Base-by-base conservation (phyloP, 371 early-diverging fungal species). In the Rhizopus microsporus region DNA sequence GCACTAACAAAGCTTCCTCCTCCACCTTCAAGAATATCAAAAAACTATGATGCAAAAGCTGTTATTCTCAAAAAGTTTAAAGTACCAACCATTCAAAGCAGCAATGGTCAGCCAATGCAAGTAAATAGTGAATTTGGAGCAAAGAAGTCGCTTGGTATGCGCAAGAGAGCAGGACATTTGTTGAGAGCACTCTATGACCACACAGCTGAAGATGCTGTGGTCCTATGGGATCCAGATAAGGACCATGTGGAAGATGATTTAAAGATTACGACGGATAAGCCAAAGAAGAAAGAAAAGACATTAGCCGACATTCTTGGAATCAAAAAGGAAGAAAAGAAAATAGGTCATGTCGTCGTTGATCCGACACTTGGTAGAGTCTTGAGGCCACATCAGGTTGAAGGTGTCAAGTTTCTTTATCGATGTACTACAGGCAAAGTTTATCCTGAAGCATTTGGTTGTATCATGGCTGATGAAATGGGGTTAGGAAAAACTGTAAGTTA, bases 381-480 rank as follows among this genome's bases (percentile, higher is more conserved):
- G 56, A 86, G 98, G 5, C 97, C 97, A 0, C 98, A 98, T 74
- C 96, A 98, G 65, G 80, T 96, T 13, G 97, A 97, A 64, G 98
- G 98, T 44, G 94, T 78, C 13, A 63, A 69, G 51, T 98, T 98
- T 65, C 68, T 98, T 61, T 98, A 91, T 78, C 84, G 92, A 38
- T 98, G 98, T 72, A 84, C 89, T 0, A 96, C 95, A 1, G 98
- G 96, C 3, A 67, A 68, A 54, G 83, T 82, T 5, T 77, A 80
- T 35, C 75, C 79, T 16, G 71, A 80, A 59, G 85, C 88, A 3
- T 71, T 71, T 62, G 94, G 94, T 7, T 95, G 95, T 65, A 98
- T 98, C 56, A 96, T 97, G 96, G 98, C 98, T 3, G 98, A 98
- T 75, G 98, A 97, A 69, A 97, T 97, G 97, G 98, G 98, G 31